Evolutionary conservation across 495 filamentous ascomycete genomes (phyloP), one percentile per base, ranked within the genome.

Genomic region (Penicillium odoratum): DNA sequence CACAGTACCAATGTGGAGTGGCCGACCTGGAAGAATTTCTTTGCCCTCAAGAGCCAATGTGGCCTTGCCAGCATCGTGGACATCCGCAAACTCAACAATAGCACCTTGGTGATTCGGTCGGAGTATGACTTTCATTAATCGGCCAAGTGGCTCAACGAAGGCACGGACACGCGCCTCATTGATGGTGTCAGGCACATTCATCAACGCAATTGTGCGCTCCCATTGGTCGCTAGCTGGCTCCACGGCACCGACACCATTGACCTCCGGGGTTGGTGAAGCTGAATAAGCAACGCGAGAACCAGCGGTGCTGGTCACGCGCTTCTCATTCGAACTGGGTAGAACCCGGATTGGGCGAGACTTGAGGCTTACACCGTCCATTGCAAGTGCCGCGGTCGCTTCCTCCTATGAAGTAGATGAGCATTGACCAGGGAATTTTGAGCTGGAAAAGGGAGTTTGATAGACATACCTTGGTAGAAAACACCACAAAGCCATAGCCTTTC

Each of bases 61-160:
- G 0, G 93, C 93, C 69, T 87, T 88, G 42, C 92, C 92, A 4
- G 86, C 88, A 53, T 85, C 79, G 4, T 84, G 74, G 9, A 88
- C 78, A 59, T 89, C 85, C 9, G 74, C 76, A 65, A 86, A 96
- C 66, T 98, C 94, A 44, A 97, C 79, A 50, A 93, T 87, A 9
- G 92, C 94, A n/a, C 94, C 93, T 60, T 86, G 83, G 56, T 94
- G 89, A 50, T 90, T 83, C 3, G 91, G 91, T 40, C 83, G 78
- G 40, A 88, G 67, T 13, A 78, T 63, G 33, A 88, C 74, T 66
- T 85, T 83, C 56, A 81, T 69, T 21, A 86, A 65, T 25, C 71
- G 69, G 21, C 82, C 84, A 48, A 74, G 82, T 10, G 82, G 80
- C 56, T 89, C 87, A 8, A 87, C 75, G 21, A 88, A 70, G 13